Evolutionary conservation across 345 rosid genomes (phyloP).

Genomic region (Aquilaria yunnanensis): DNA sequence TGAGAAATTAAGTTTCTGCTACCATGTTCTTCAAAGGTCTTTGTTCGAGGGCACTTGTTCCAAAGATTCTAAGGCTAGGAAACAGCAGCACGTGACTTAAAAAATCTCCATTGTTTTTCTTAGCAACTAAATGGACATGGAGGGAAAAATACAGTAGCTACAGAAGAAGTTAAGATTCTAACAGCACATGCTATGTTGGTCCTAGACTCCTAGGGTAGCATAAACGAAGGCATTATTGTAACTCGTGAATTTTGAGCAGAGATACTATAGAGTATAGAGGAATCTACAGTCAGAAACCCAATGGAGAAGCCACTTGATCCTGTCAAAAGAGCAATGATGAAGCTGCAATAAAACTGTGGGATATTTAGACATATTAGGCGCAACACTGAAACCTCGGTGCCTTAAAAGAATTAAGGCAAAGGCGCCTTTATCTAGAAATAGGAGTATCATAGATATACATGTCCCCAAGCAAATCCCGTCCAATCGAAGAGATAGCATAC

Average conservation of each 20-base stretch:
- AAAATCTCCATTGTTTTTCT: conserved; percentile 5
- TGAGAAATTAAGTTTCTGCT: not conserved
- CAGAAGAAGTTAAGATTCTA: not conserved
- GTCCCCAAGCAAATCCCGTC: conserved; percentile 14
- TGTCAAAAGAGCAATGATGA: conserved; percentile 6
- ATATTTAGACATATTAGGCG: conserved; percentile 1
- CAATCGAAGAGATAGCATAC: conserved; percentile 5
- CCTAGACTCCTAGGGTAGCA: no score
- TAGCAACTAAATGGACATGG: not conserved
- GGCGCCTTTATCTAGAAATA: conserved; percentile 13
- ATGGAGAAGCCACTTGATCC: not conserved
- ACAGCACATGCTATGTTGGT: no score
- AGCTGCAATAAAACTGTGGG: conserved; percentile 7
- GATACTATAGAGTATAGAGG: not conserved
- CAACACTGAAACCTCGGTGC: conserved; percentile 2
- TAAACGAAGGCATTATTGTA: no score
- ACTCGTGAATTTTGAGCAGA: no score
- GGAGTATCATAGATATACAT: conserved; percentile 7
- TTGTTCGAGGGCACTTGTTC: not conserved
- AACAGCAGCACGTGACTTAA: not conserved
- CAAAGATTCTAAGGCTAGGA: not conserved
- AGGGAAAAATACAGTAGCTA: not conserved
- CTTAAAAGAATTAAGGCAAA: not conserved
- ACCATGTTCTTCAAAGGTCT: not conserved
- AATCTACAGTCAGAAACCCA: not conserved